A percentile compares a stretch with the other conserved stretches of the same genome.
Evolutionary conservation across 2,329 filamentous ascomycete species (phyloP).

Genomic region (Penicillium aurantiogriseum): DNA sequence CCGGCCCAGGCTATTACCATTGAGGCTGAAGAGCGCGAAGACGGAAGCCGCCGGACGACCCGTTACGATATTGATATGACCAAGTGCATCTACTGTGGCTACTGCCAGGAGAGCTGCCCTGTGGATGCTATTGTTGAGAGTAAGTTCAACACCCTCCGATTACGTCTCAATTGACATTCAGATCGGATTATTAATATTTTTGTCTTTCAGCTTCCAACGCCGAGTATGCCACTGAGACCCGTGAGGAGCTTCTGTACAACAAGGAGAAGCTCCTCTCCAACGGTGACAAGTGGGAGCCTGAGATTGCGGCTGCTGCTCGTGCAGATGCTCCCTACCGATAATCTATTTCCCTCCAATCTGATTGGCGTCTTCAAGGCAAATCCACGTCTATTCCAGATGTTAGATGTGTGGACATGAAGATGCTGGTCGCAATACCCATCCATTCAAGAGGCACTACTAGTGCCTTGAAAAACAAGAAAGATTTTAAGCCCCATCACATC

Average conservation of each 20-base stretch:
- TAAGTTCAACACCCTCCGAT: slow-evolving; percentile 39
- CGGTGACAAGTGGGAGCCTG: slow-evolving; percentile 96
- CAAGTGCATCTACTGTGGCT: slow-evolving; percentile 99
- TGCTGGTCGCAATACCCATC: slow-evolving; percentile 9
- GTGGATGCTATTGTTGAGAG: slow-evolving; percentile 89
- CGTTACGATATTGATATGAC: slow-evolving; percentile 99
- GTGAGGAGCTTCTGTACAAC: slow-evolving; percentile 96
- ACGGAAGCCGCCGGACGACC: slow-evolving; percentile 91
- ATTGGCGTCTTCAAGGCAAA: neutral
- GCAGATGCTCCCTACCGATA: slow-evolving; percentile 92
- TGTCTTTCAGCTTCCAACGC: slow-evolving; percentile 60
- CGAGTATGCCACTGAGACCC: slow-evolving; percentile 72
- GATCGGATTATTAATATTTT: neutral
- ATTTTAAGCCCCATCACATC: slow-evolving; percentile 16
- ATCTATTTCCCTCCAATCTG: slow-evolving; percentile 22
- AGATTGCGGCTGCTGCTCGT: slow-evolving; percentile 85
- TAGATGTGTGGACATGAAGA: neutral
- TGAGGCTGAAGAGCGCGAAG: slow-evolving; percentile 95
- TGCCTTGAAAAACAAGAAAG: slow-evolving; percentile 22
- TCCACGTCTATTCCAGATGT: neutral
- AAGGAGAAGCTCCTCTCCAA: slow-evolving; percentile 91
- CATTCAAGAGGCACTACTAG: slow-evolving; percentile 6
- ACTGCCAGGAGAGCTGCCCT: slow-evolving; percentile 98
- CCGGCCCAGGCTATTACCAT: slow-evolving; percentile 98
- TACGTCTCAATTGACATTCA: neutral